A percentile compares a stretch with the other conserved stretches of the same genome.
Conservation (phyloP, 208 protist genomes). For the Leishmania lainsoni region DNA sequence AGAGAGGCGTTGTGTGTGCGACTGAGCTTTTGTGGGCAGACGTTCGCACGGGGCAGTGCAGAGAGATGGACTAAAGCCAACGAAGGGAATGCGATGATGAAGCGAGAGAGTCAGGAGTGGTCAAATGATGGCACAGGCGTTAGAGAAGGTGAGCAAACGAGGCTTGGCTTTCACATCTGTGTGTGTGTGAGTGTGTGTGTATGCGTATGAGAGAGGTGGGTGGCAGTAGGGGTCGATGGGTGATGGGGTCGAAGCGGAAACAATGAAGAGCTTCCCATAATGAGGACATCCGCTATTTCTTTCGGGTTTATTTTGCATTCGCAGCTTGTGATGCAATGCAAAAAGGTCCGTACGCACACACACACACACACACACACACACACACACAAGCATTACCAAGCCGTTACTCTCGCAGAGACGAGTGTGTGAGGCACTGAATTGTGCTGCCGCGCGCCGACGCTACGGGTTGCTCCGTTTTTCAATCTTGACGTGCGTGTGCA, state of each 20-base stretch:
- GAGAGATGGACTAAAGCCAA: not conserved
- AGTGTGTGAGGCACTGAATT: not conserved
- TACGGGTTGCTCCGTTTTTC: no score
- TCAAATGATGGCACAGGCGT: not conserved
- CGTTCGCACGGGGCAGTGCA: not conserved
- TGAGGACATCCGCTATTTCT: not conserved
- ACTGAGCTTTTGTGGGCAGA: not conserved
- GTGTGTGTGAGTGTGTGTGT: no score
- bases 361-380: slow-evolving; percentile 7
- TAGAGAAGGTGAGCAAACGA: not conserved
- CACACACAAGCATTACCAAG: not conserved
- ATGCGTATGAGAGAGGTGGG: not conserved
- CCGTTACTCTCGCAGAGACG: no score
- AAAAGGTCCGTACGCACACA: not conserved
- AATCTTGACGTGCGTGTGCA: no score
- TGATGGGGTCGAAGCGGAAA: not conserved
- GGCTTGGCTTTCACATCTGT: not conserved
- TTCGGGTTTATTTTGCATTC: not conserved
- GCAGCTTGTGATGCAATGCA: not conserved
- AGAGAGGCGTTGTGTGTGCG: not conserved
- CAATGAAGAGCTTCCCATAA: not conserved
- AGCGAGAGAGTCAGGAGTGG: no score
- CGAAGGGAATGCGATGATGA: not conserved
- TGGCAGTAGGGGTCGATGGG: not conserved
- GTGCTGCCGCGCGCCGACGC: no score